Evolutionary conservation across 2,329 filamentous ascomycete genomes (phyloP).

Genomic region (Neonectria punicea): DNA sequence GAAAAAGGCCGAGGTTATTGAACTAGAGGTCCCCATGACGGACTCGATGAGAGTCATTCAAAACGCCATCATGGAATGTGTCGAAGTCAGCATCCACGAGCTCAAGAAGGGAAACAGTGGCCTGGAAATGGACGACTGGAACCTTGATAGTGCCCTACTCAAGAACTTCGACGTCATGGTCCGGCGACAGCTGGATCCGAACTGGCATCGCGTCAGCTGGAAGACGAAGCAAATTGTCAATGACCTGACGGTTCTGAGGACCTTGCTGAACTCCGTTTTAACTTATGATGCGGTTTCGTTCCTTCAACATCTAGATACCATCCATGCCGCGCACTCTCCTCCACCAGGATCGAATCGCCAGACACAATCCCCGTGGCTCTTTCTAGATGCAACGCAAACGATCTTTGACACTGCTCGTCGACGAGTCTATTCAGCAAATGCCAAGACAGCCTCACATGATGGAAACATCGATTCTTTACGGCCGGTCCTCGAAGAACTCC

Average conservation of each 20-base stretch:
- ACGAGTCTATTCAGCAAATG: slow-evolving; percentile 82
- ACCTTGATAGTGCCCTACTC: slow-evolving; percentile 89
- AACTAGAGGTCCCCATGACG: slow-evolving; percentile 96
- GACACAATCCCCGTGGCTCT: slow-evolving; percentile 94
- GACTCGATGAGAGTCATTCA: slow-evolving; percentile 94
- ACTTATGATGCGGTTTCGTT: slow-evolving; percentile 92
- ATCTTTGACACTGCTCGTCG: slow-evolving; percentile 92
- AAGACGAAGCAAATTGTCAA: slow-evolving; percentile 95
- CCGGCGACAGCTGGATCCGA: slow-evolving; percentile 89
- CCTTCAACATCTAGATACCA: slow-evolving; percentile 91
- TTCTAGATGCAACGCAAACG: slow-evolving; percentile 92
- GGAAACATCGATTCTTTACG: slow-evolving; percentile 70
- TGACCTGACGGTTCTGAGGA: slow-evolving; percentile 84
- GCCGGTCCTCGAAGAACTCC: slow-evolving; percentile 90
- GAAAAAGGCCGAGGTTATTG: slow-evolving; percentile 95
- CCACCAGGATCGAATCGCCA: slow-evolving; percentile 87
- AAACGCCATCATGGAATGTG: slow-evolving; percentile 93
- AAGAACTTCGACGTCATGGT: slow-evolving; percentile 92
- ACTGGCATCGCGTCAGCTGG: slow-evolving; percentile 97
- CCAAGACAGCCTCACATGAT: slow-evolving; percentile 61
- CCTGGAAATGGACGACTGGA: slow-evolving; percentile 97
- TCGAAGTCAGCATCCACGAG: slow-evolving; percentile 93
- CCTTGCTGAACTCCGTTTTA: slow-evolving; percentile 83
- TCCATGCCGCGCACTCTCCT: slow-evolving; percentile 89
- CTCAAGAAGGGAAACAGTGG: slow-evolving; percentile 91